Percentiles rank a stretch among this genome's conserved stretches.
phyloP scores from a whole-genome alignment of 176 grass and related monocot species.

The Otatea glauca region DNA sequence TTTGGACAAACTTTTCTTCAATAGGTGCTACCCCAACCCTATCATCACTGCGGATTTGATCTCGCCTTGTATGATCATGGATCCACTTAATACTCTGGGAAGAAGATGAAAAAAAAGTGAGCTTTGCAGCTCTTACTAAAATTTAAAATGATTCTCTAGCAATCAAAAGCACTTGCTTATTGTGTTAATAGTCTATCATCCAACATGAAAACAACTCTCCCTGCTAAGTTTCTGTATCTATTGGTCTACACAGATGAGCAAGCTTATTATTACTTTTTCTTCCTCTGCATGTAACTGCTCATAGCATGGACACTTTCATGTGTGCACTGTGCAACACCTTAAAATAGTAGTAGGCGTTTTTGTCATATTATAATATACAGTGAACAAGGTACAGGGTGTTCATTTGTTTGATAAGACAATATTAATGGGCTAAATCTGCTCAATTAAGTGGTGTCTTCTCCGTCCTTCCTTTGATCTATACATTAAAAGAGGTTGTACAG shows the following conservation, averaged over 20 bases:
- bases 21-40: too few species aligned
- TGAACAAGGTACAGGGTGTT: slow-evolving; percentile 6
- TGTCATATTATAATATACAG: neutral
- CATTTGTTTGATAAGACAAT: slow-evolving; percentile 7
- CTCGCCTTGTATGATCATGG: too few species aligned
- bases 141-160: neutral
- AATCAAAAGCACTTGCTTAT: neutral
- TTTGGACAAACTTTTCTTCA: too few species aligned
- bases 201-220: slow-evolving; percentile 1
- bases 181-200: neutral
- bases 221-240: neutral
- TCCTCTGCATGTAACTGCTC: neutral
- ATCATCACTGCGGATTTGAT: too few species aligned
- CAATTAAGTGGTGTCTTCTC: slow-evolving; percentile 13
- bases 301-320: neutral
- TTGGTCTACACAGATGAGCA: neutral
- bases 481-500: slow-evolving; percentile 22
- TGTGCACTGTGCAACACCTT: neutral
- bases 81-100: neutral
- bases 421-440: slow-evolving; percentile 30
- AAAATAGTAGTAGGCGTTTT: neutral
- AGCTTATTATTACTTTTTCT: neutral
- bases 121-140: neutral
- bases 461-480: neutral
- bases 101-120: neutral